phyloP scores from a whole-genome alignment of 495 filamentous ascomycete species.

The Aspergillus saccharolyticus region DNA sequence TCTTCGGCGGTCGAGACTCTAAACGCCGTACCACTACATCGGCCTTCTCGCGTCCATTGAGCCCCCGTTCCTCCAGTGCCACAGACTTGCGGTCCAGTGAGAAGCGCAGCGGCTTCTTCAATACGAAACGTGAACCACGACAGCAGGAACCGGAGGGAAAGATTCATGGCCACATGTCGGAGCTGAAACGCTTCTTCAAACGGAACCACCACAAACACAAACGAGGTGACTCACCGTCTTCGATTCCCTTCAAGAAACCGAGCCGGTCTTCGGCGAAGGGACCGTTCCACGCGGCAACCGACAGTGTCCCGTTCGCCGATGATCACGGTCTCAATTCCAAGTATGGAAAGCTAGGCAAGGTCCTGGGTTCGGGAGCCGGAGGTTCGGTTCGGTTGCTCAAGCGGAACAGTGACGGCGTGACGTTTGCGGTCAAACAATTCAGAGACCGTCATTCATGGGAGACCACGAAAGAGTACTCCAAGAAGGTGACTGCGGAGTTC shows the following conservation, averaged over 20 bases:
- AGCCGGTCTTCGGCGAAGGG: slow-evolving; percentile 50
- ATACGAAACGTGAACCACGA: slow-evolving; percentile 40
- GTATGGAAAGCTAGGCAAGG: slow-evolving; percentile 92
- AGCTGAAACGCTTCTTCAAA: slow-evolving; percentile 90
- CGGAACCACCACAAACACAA: slow-evolving; percentile 63
- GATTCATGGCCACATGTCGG: slow-evolving; percentile 80
- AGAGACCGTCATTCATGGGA: slow-evolving; percentile 90
- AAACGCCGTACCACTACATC: slow-evolving; percentile 35
- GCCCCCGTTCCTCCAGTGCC: slow-evolving; percentile 43
- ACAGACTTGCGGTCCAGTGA: slow-evolving; percentile 43
- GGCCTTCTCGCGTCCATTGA: slow-evolving; percentile 28
- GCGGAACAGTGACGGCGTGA: slow-evolving; percentile 79
- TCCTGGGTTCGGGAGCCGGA: slow-evolving; percentile 89
- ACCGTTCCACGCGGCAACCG: slow-evolving; percentile 50
- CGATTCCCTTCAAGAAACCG: slow-evolving; percentile 32
- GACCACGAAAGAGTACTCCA: slow-evolving; percentile 88
- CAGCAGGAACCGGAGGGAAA: slow-evolving; percentile 36
- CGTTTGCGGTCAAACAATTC: slow-evolving; percentile 98
- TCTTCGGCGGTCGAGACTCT: slow-evolving; percentile 64
- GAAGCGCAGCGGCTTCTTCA: slow-evolving; percentile 44
- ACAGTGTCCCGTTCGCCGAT: slow-evolving; percentile 85
- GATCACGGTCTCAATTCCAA: slow-evolving; percentile 87
- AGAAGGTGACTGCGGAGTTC: slow-evolving; percentile 99
- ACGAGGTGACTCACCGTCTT: slow-evolving; percentile 56
- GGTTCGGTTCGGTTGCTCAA: slow-evolving; percentile 95